Evolutionary conservation across 306 rosid genomes (phyloP), one percentile per base, ranked within the genome.

Genomic region (Prunus dulcis): DNA sequence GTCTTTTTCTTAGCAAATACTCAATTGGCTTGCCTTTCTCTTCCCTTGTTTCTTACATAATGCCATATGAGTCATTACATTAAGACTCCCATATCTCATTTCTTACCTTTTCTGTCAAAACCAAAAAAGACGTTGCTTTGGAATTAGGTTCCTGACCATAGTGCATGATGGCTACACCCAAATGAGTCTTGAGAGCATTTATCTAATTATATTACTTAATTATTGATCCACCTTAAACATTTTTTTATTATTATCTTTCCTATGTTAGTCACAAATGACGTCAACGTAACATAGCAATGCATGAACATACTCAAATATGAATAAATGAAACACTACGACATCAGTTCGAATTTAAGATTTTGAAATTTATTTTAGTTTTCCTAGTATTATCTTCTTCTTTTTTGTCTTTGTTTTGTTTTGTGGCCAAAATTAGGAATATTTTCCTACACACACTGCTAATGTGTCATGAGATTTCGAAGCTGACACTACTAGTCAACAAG

Each of bases 381-480:
- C 7, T 5, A 34, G 7, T 0, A 34, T 34, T 34, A 32, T 32
- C 38, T 32, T 32, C 7, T 32, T 5, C 1, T 5, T 32, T 5
- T 32, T 1, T 32, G 25, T 5, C 1, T 32, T 4, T 30, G 0
- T 30, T 4, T 28, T 2, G 32, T 30, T 28, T 30, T 23, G 1
- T 30, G 32, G 34, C 34, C 8, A 6, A 34, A 34, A 8, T 5
- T 34, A 34, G 2, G 7, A 34, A 34, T 8, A 1, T 34, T 34
- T 34, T 34, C 2, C 1, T 8, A 5, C 41, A 34, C 8, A 6
- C 41, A 34, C 8, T 34, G 2, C 8, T 34, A 34, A 34, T 1
- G 8, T 1, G 8, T 0, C 0, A 1, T 34, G 8, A 0, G 2
- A 34, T 5, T 34, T 34, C 41, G 1, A 34, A 34, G 0, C 0